A percentile compares a stretch with the other conserved stretches of the same genome.
These are phyloP conservation scores for Cyphellophora europaea DNA, from an alignment of 2,329 filamentous ascomycete genomes.

Conservation along the genomic window DNA sequence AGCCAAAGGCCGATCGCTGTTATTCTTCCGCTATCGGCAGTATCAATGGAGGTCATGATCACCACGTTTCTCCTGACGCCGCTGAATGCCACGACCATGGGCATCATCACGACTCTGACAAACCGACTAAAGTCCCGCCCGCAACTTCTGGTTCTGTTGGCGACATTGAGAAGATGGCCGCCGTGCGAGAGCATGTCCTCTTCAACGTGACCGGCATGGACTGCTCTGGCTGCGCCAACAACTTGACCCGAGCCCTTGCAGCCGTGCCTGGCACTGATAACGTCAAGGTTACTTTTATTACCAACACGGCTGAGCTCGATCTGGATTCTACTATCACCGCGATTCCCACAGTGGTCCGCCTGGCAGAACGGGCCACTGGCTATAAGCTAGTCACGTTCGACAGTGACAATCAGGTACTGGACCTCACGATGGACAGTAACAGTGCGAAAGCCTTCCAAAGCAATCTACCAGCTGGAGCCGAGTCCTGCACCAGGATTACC, in stretches of 20 bases:
- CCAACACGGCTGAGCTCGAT: slow-evolving; percentile 14
- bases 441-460: slow-evolving; percentile 4
- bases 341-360: slow-evolving; percentile 21
- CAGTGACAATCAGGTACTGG: slow-evolving; percentile 13
- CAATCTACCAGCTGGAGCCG: slow-evolving; percentile 7
- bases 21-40: too few species aligned
- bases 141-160: too few species aligned
- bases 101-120: too few species aligned
- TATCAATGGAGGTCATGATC: too few species aligned
- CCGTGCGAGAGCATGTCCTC: slow-evolving; percentile 9
- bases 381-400: slow-evolving; percentile 12
- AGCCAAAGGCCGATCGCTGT: too few species aligned
- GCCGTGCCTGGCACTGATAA: slow-evolving; percentile 16
- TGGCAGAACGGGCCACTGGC: slow-evolving; percentile 12
- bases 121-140: too few species aligned
- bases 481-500: slow-evolving; percentile 16
- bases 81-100: too few species aligned
- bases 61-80: too few species aligned
- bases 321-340: slow-evolving; percentile 34
- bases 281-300: slow-evolving; percentile 17
- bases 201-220: slow-evolving; percentile 12
- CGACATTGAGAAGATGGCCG: slow-evolving; percentile 11
- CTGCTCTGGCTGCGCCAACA: slow-evolving; percentile 19
- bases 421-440: slow-evolving; percentile 7
- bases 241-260: slow-evolving; percentile 13